Percentiles rank a stretch among this genome's conserved stretches.
phyloP scores from a whole-genome alignment of 176 grass and related monocot species.

The Ensete ventricosum region DNA sequence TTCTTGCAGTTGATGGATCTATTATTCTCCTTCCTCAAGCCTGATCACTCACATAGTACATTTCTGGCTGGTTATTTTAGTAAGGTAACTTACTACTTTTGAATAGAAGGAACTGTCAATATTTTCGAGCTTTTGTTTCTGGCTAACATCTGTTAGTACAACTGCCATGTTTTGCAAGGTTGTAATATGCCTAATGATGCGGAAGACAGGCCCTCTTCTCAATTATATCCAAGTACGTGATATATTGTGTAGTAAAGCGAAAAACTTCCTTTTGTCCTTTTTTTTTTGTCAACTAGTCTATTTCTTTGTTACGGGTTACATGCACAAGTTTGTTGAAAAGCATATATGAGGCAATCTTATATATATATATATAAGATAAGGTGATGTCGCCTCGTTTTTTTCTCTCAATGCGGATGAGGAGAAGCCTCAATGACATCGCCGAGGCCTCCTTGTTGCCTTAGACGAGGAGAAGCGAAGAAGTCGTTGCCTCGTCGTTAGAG shows the following conservation, averaged over 20 bases:
- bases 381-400: too few species aligned
- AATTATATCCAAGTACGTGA: conserved; percentile 79
- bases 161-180: conserved; percentile 48
- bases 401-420: too few species aligned
- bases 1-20: conserved; percentile 81
- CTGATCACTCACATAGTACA: conserved; percentile 65
- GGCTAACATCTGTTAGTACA: neutral
- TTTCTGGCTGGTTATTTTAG: conserved; percentile 95
- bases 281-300: neutral
- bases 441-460: too few species aligned
- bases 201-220: conserved; percentile 68
- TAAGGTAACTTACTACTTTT: conserved; percentile 56
- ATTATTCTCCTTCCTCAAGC: conserved; percentile 92
- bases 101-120: neutral
- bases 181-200: conserved; percentile 82
- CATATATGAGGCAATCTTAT: too few species aligned
- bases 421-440: too few species aligned
- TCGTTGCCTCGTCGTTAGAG: too few species aligned
- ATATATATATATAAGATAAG: too few species aligned
- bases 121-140: neutral
- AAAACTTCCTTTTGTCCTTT: neutral
- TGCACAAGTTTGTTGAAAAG: neutral
- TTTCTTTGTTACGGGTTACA: neutral
- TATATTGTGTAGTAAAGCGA: neutral
- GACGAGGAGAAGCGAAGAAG: too few species aligned